Conservation (phyloP, 78 protist species). For the Creolimax fragrantissima region DNA sequence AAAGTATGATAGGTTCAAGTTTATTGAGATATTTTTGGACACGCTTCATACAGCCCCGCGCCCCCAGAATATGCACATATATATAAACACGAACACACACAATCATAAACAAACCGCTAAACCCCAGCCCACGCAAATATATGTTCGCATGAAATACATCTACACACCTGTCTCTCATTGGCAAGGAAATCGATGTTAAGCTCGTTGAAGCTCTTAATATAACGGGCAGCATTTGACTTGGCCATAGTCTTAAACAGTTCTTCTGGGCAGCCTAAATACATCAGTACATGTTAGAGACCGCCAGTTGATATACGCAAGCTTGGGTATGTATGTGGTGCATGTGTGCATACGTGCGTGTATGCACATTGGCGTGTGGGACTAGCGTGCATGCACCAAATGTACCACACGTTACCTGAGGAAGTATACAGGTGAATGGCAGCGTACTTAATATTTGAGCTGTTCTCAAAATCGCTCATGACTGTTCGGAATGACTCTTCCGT, state of each 20-base stretch:
- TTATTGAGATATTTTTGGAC: too few relatives aligned
- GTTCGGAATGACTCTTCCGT: constrained; percentile 35
- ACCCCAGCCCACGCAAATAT: too few relatives aligned
- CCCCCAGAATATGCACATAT: too few relatives aligned
- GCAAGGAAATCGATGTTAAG: constrained; percentile 48
- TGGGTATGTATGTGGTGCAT: background rate
- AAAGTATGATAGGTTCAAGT: too few relatives aligned
- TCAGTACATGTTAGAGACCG: background rate
- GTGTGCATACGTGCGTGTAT: background rate
- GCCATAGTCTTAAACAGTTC: background rate
- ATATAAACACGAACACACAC: too few relatives aligned
- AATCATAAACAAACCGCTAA: too few relatives aligned
- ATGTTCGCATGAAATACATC: too few relatives aligned
- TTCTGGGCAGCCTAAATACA: background rate
- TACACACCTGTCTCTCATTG: background rate
- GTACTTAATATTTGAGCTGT: background rate
- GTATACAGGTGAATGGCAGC: background rate
- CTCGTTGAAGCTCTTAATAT: constrained; percentile 51
- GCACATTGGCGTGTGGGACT: background rate
- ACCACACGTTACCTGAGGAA: too few relatives aligned
- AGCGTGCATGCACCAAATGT: too few relatives aligned
- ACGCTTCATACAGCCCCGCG: too few relatives aligned
- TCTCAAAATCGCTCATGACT: constrained; percentile 46
- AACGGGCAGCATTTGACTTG: background rate
- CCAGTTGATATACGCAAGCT: background rate